Percentiles rank a stretch among this genome's conserved stretches.
Conservation (phyloP, 495 filamentous ascomycete genomes). For the Usnea hakonensis region DNA sequence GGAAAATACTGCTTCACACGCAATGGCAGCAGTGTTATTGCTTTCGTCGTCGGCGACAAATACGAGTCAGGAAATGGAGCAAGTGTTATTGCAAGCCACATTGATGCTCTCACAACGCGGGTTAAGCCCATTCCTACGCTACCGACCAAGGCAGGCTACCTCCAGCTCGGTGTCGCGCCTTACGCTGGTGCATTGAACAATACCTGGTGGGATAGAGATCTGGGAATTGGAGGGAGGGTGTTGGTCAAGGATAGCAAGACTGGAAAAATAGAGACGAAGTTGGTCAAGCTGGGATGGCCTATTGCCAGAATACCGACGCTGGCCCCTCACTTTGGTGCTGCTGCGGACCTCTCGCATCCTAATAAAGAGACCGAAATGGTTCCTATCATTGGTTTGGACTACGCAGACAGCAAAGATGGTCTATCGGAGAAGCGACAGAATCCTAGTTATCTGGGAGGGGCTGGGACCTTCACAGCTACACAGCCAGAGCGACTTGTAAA, state of each 20-base stretch:
- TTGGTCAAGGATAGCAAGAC: constrained; percentile 63
- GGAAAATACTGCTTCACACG: constrained; percentile 85
- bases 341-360: constrained; percentile 59
- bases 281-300: constrained; percentile 89
- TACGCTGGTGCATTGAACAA: constrained; percentile 79
- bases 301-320: constrained; percentile 89
- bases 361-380: constrained; percentile 93
- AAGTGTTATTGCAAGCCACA: constrained; percentile 74
- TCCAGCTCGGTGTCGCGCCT: constrained; percentile 85
- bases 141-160: constrained; percentile 68
- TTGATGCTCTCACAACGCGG: constrained; percentile 82
- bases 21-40: constrained; percentile 78
- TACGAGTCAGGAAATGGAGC: constrained; percentile 84
- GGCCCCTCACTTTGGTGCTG: constrained; percentile 85
- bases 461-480: constrained; percentile 62
- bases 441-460: constrained; percentile 26
- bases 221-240: constrained; percentile 82
- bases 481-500: constrained; percentile 80
- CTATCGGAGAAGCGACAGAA: constrained; percentile 15
- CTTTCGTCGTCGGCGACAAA: constrained; percentile 74
- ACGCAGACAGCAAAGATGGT: constrained; percentile 46
- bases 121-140: constrained; percentile 86
- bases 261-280: constrained; percentile 72
- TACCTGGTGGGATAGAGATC: constrained; percentile 94
- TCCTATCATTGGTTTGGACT: constrained; percentile 85